Evolutionary conservation across 768 basidiomycete species (phyloP).

Genomic region (Hortiboletus campestris): DNA sequence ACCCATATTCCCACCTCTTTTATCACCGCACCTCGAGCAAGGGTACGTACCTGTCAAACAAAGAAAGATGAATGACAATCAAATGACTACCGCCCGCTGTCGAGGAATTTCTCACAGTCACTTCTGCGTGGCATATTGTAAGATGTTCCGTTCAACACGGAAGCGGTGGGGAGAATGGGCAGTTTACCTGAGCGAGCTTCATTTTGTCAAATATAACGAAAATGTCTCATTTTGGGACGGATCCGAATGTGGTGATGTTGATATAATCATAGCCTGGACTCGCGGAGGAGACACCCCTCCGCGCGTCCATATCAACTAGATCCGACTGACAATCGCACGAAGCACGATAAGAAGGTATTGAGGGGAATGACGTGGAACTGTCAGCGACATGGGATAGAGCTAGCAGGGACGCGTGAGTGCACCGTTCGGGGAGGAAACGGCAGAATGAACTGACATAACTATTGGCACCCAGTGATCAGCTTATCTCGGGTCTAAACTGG

Average conservation of each 20-base stretch:
- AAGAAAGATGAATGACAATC: constrained; percentile 4
- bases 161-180: constrained; percentile 5
- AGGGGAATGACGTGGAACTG: constrained; percentile 22
- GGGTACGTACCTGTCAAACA: constrained; percentile 7
- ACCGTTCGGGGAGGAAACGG: constrained; percentile 1
- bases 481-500: constrained; percentile 13
- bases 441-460: constrained; percentile 11
- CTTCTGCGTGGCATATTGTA: constrained; percentile 16
- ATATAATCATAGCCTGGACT: constrained; percentile 9
- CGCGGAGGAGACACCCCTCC: constrained; percentile 2
- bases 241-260: constrained; percentile 15
- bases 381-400: constrained; percentile 10
- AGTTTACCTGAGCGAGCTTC: constrained; percentile 8
- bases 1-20: not conserved
- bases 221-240: constrained; percentile 15
- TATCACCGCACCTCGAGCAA: not conserved
- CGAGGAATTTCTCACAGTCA: constrained; percentile 14
- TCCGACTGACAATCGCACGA: constrained; percentile 12
- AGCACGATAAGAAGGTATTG: constrained; percentile 13
- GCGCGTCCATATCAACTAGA: constrained; percentile 14
- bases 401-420: not conserved
- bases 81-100: not conserved
- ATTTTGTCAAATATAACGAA: constrained; percentile 11
- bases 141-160: constrained; percentile 23
- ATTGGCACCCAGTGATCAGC: constrained; percentile 9